Conservation (phyloP, 1,284 basidiomycete genomes). For the Cystobasidium pallidum region DNA sequence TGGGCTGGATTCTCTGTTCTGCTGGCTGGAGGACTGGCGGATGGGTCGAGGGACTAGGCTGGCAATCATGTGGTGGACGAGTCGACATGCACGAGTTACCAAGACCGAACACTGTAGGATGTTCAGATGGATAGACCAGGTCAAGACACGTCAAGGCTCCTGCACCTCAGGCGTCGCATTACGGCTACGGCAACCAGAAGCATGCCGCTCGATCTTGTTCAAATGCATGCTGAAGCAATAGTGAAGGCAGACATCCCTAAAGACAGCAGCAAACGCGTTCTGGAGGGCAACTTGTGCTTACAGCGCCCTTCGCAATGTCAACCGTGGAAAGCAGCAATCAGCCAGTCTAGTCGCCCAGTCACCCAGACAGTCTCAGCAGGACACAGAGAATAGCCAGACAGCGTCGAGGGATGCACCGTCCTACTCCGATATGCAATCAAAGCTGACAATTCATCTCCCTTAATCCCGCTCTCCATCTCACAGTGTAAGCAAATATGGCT, state of each 20-base stretch:
- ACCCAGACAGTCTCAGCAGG: background rate
- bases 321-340: too few species aligned
- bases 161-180: too few species aligned
- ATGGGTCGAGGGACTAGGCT: background rate
- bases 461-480: background rate
- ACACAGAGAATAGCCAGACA: background rate
- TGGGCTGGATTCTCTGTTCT: background rate
- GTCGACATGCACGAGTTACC: background rate
- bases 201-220: too few species aligned
- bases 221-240: too few species aligned
- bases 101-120: background rate
- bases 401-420: background rate
- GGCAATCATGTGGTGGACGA: background rate
- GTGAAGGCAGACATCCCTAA: too few species aligned
- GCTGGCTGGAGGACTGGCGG: background rate
- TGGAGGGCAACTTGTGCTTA: too few species aligned
- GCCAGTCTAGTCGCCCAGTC: background rate
- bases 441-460: background rate
- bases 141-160: too few species aligned
- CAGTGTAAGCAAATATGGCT: slow-evolving; percentile 30
- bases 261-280: too few species aligned
- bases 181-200: too few species aligned
- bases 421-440: background rate
- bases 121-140: too few species aligned
- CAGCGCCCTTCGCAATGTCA: too few species aligned